Percentiles rank a stretch among this genome's conserved stretches.
Conservation (phyloP, 2,329 filamentous ascomycete species). For the Venturia oleaginea region DNA sequence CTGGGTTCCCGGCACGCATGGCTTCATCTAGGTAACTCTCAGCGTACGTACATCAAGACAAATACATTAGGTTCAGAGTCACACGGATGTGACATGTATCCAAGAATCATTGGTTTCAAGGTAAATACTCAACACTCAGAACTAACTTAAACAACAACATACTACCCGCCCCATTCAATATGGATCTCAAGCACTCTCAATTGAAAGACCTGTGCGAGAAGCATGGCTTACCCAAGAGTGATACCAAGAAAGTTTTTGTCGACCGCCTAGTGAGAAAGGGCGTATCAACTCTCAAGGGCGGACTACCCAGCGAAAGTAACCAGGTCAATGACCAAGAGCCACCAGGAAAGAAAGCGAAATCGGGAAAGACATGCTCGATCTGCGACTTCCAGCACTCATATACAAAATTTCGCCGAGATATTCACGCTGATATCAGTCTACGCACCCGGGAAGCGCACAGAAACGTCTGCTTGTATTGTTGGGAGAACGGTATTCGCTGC, state of each 20-base stretch:
- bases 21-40: too few relatives aligned
- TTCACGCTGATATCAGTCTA: neutral
- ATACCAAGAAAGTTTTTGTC: neutral
- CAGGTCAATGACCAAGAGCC: neutral
- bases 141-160: neutral
- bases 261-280: neutral
- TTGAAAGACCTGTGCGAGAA: neutral
- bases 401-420: neutral
- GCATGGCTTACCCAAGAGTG: neutral
- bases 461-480: neutral
- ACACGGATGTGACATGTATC: too few relatives aligned
- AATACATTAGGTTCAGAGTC: too few relatives aligned
- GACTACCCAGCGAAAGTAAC: neutral
- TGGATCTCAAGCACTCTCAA: neutral
- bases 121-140: neutral
- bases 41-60: too few relatives aligned
- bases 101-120: too few relatives aligned
- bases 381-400: neutral
- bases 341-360: neutral
- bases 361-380: neutral
- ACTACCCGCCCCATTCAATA: neutral
- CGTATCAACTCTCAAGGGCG: neutral
- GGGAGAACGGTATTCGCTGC: neutral
- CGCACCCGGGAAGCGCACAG: neutral
- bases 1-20: too few relatives aligned